phyloP scores from a whole-genome alignment of 768 basidiomycete genomes.

The Hydnum rufescens region DNA sequence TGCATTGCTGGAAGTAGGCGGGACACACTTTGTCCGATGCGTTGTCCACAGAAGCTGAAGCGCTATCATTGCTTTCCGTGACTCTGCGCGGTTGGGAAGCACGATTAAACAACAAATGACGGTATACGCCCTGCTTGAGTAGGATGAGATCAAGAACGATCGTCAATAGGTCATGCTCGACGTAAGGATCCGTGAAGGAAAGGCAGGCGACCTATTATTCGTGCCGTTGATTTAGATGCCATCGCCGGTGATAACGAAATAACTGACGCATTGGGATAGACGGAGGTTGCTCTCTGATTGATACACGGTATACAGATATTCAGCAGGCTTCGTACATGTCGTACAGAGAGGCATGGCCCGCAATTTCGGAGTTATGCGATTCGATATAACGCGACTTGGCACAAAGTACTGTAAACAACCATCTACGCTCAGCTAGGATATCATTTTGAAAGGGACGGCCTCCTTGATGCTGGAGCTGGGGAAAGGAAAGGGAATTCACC shows the following conservation, averaged over 20 bases:
- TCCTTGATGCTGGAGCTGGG: too few species aligned
- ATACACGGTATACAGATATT: constrained; percentile 66
- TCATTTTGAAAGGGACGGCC: too few species aligned
- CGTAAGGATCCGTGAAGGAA: constrained; percentile 66
- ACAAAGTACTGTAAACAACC: too few species aligned
- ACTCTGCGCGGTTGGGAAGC: constrained; percentile 35
- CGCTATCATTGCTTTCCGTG: constrained; percentile 13
- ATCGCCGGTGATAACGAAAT: background rate
- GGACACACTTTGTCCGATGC: too few species aligned
- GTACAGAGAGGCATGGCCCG: constrained; percentile 23
- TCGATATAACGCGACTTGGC: too few species aligned
- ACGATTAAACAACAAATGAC: constrained; percentile 65
- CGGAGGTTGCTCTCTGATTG: constrained; percentile 57
- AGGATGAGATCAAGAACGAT: constrained; percentile 64
- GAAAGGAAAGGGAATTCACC: too few species aligned
- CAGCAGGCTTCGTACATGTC: constrained; percentile 41
- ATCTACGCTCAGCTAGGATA: too few species aligned
- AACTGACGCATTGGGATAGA: constrained; percentile 62
- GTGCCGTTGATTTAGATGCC: background rate
- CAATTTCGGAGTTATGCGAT: too few species aligned
- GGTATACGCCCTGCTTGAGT: constrained; percentile 61
- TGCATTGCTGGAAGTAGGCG: too few species aligned
- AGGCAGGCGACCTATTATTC: constrained; percentile 16
- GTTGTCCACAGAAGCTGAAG: too few species aligned
- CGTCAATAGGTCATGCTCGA: constrained; percentile 60